Evolutionary conservation across 1,284 basidiomycete genomes (phyloP).

Genomic region (Trichosporon sp.): DNA sequence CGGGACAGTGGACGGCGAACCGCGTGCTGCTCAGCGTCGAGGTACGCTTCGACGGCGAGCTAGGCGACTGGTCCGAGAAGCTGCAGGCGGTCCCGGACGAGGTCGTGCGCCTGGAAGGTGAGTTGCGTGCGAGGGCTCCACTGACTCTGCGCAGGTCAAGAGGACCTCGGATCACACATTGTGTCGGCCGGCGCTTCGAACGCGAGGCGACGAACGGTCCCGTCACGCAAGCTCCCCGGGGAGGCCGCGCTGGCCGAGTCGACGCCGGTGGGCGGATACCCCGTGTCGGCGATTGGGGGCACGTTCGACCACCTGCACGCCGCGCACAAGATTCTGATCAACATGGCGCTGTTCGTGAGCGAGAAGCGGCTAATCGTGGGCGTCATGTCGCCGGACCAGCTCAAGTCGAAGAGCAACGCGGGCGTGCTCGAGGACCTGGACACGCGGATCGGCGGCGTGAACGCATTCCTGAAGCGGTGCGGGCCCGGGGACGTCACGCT

Average conservation of each 20-base stretch:
- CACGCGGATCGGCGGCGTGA: constrained; percentile 57
- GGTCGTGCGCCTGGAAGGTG: constrained; percentile 24
- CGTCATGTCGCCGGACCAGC: constrained; percentile 68
- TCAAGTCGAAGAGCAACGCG: constrained; percentile 68
- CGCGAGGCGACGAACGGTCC: neutral
- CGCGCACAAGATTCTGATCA: constrained; percentile 94
- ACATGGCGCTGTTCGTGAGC: constrained; percentile 81
- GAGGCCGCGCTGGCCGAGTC: neutral
- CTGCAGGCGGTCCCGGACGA: constrained; percentile 12
- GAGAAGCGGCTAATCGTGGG: constrained; percentile 79
- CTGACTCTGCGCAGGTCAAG: constrained; percentile 1
- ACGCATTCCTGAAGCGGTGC: constrained; percentile 56
- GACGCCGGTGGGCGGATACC: constrained; percentile 12
- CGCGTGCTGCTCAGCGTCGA: constrained; percentile 44
- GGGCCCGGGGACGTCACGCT: constrained; percentile 10
- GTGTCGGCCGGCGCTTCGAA: neutral
- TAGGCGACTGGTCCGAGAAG: constrained; percentile 25
- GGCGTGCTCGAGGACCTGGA: constrained; percentile 65
- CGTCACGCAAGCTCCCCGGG: neutral
- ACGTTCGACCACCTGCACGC: constrained; percentile 98
- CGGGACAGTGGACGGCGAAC: constrained; percentile 37
- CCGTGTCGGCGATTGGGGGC: constrained; percentile 57
- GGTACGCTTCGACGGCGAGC: constrained; percentile 42
- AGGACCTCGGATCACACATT: constrained; percentile 8
- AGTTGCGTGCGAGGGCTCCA: neutral